Evolutionary conservation across 495 filamentous ascomycete species (phyloP).

Genomic region (Penicillium odoratum): DNA sequence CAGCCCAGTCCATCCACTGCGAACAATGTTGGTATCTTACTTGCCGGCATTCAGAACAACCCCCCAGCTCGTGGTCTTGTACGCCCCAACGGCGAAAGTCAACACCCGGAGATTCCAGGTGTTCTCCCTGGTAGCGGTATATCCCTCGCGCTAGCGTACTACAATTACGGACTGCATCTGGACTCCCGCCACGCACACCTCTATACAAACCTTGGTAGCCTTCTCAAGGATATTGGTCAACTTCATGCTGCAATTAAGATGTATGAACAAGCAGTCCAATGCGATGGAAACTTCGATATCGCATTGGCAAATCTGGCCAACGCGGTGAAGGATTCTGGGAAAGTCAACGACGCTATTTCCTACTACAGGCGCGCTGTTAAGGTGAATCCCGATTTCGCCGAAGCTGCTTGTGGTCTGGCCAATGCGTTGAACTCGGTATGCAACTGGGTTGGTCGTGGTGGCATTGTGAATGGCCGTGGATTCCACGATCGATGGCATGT

Average conservation of each 20-base stretch:
- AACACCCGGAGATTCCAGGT: conserved; percentile 66
- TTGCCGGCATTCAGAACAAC: conserved; percentile 89
- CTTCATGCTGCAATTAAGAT: conserved; percentile 88
- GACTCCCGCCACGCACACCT: conserved; percentile 94
- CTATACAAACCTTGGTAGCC: conserved; percentile 92
- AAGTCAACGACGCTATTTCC: conserved; percentile 84
- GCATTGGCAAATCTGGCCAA: conserved; percentile 96
- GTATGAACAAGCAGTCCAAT: conserved; percentile 94
- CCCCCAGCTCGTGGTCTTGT: conserved; percentile 43
- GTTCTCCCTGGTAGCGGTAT: conserved; percentile 84
- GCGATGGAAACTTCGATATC: conserved; percentile 92
- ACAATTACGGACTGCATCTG: conserved; percentile 84
- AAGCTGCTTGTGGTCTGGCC: conserved; percentile 93
- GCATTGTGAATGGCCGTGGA: conserved; percentile 69
- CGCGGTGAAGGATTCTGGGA: conserved; percentile 95
- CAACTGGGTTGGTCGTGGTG: conserved; percentile 89
- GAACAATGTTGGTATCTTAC: conserved; percentile 96
- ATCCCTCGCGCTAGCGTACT: conserved; percentile 86
- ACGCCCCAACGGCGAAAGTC: conserved; percentile 35
- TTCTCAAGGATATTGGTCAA: conserved; percentile 96
- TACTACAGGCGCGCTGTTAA: conserved; percentile 91
- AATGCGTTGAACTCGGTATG: conserved; percentile 97
- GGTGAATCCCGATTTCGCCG: conserved; percentile 92
- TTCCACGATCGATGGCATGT: conserved; percentile 93
- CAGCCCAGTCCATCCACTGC: conserved; percentile 97